These are phyloP conservation scores for Penicillium parvum DNA, from an alignment of 495 filamentous ascomycete species.

Conservation along the genomic window DNA sequence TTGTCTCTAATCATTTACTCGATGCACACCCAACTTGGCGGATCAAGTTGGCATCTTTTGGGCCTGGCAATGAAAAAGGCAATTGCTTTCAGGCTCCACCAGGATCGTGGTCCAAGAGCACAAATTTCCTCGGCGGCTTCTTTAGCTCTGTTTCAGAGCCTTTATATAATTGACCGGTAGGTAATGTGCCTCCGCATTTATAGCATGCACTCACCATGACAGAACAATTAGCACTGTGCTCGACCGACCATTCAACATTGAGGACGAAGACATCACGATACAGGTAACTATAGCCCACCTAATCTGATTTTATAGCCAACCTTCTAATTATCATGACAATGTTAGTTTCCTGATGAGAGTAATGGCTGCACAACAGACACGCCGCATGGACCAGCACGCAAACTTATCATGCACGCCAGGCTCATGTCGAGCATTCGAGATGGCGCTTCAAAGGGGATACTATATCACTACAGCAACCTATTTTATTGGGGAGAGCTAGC, in stretches of 20 bases:
- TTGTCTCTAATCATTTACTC: slow-evolving; percentile 21
- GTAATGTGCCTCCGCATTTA: neutral
- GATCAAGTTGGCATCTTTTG: slow-evolving; percentile 26
- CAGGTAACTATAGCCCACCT: slow-evolving; percentile 15
- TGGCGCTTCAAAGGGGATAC: neutral
- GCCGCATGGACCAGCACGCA: too few relatives aligned
- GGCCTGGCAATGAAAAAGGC: slow-evolving; percentile 27
- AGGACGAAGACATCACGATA: slow-evolving; percentile 25
- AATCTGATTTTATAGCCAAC: too few relatives aligned
- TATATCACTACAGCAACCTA: slow-evolving; percentile 23
- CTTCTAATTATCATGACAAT: neutral
- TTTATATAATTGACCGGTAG: slow-evolving; percentile 26
- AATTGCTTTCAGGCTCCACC: slow-evolving; percentile 22
- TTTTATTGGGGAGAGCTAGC: slow-evolving; percentile 19
- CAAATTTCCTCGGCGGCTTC: neutral
- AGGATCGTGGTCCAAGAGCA: slow-evolving; percentile 8
- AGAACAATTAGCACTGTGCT: slow-evolving; percentile 23
- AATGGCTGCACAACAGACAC: too few relatives aligned
- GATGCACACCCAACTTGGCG: slow-evolving; percentile 17
- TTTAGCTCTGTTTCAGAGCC: slow-evolving; percentile 16
- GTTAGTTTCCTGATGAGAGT: too few relatives aligned
- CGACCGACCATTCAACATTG: slow-evolving; percentile 25
- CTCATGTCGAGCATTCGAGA: slow-evolving; percentile 19
- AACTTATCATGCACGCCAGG: slow-evolving; percentile 18
- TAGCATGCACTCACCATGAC: neutral